Evolutionary conservation across 371 early-diverging fungal genomes (phyloP).

Genomic region (Zychaea mexicana): DNA sequence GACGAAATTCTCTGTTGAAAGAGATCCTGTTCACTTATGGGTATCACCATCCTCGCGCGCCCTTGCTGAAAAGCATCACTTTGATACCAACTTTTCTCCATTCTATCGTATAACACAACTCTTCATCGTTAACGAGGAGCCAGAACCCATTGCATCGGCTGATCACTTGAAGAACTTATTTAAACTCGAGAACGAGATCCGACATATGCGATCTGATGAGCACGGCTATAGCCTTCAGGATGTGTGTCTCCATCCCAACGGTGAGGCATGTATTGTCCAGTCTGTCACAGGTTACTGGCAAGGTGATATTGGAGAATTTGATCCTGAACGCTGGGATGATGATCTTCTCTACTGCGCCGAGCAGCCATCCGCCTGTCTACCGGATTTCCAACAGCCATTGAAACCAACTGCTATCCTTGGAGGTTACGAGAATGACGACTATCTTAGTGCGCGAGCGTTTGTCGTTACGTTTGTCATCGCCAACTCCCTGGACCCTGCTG

Average conservation of each 20-base stretch:
- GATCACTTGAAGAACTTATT: slow-evolving; percentile 54
- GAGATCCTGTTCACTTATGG: slow-evolving; percentile 73
- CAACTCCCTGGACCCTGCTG: slow-evolving; percentile 54
- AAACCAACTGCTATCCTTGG: slow-evolving; percentile 75
- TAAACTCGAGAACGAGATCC: slow-evolving; percentile 56
- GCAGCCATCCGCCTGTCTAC: slow-evolving; percentile 64
- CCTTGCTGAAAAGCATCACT: slow-evolving; percentile 63
- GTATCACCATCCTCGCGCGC: slow-evolving; percentile 69
- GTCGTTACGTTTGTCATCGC: slow-evolving; percentile 69
- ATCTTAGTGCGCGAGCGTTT: slow-evolving; percentile 54
- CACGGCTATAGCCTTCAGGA: slow-evolving; percentile 49
- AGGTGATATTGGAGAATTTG: slow-evolving; percentile 54
- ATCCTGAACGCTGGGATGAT: slow-evolving; percentile 45
- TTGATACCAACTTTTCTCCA: slow-evolving; percentile 72
- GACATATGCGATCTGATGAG: slow-evolving; percentile 37
- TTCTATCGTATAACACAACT: slow-evolving; percentile 78
- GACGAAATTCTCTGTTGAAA: slow-evolving; percentile 59
- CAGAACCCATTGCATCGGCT: slow-evolving; percentile 47
- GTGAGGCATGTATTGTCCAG: slow-evolving; percentile 69
- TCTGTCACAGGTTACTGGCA: slow-evolving; percentile 79
- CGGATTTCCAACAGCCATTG: slow-evolving; percentile 67
- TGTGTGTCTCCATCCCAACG: slow-evolving; percentile 73
- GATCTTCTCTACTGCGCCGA: slow-evolving; percentile 52
- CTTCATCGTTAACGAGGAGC: slow-evolving; percentile 56
- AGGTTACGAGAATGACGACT: slow-evolving; percentile 54